Evolutionary conservation across 2,329 filamentous ascomycete species (phyloP), one percentile per base, ranked within the genome.

Genomic region (Zymoseptoria passerinii): DNA sequence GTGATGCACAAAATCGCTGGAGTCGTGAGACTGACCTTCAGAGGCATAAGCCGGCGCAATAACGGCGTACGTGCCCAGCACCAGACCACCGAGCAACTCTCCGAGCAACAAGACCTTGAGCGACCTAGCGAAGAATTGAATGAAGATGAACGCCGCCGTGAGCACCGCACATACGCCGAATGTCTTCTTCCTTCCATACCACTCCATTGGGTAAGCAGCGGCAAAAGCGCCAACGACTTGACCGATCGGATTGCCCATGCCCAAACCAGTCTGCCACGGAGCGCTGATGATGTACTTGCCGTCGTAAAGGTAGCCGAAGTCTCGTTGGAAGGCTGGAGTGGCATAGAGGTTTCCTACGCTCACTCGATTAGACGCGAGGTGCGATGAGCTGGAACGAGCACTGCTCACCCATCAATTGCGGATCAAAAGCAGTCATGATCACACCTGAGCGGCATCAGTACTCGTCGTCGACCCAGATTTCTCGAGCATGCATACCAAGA

Each of bases 391-490:
- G 4, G n/a, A 50, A 4, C 8, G 8, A 9, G 1, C 10, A 6
- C 28, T 3, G 35, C 53, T 54, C 28, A 54, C 53, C 53, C 6
- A 86, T 76, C 8, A 87, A 77, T 67, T 87, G 83, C 0, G 83
- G 81, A 67, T 87, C 84, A 65, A 86, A 88, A 3, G 82, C 73
- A 62, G 59, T 58, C 81, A 84, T 84, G 62, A 85, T 80, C 44
- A 85, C 35, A 16, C 35, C 35, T 44, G 35, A 44, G 35, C 35
- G 16, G 35, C 35, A 7, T 44, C n/a, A 44, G 35, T 44, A 44
- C 7, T 44, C 16, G n/a, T 44, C n/a, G 4, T 13, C 35, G n/a
- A 16, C n/a, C 35, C 10, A 44, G 35, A 13, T 13, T 13, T 13
- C 13, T 16, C 13, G 35, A 16, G 16, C 35, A 44, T 44, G 35